phyloP scores from a whole-genome alignment of 768 basidiomycete genomes.

The Exidia glandulosa region DNA sequence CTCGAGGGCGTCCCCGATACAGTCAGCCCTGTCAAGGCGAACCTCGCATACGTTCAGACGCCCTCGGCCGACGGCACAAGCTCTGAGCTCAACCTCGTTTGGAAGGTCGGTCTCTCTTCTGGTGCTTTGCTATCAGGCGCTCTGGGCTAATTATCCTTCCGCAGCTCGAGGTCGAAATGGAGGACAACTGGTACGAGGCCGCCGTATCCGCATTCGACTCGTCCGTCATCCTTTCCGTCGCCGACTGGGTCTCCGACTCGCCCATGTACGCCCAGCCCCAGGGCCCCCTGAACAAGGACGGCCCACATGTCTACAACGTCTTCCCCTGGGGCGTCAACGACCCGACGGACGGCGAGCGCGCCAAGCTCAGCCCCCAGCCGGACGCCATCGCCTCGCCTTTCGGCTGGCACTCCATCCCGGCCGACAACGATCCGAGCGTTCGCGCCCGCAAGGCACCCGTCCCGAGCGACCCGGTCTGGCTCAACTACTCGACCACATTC shows the following conservation, averaged over 20 bases:
- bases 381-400: slow-evolving; percentile 73
- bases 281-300: slow-evolving; percentile 2
- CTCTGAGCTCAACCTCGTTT: slow-evolving; percentile 60
- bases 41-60: slow-evolving; percentile 72
- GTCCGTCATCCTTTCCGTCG: slow-evolving; percentile 74
- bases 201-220: slow-evolving; percentile 65
- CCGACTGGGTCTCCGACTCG: slow-evolving; percentile 90
- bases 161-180: slow-evolving; percentile 84
- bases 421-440: slow-evolving; percentile 48
- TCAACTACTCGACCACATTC: slow-evolving; percentile 70
- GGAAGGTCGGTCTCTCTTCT: slow-evolving; percentile 47
- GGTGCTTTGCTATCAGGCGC: neutral
- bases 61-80: slow-evolving; percentile 45
- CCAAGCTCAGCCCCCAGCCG: slow-evolving; percentile 49
- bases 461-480: slow-evolving; percentile 13
- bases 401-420: slow-evolving; percentile 87
- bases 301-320: slow-evolving; percentile 46
- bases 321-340: slow-evolving; percentile 82
- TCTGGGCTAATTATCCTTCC: neutral
- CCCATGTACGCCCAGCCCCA: slow-evolving; percentile 23
- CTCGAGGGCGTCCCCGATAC: slow-evolving; percentile 63
- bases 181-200: slow-evolving; percentile 94
- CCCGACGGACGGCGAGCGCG: slow-evolving; percentile 57
- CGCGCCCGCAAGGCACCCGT: slow-evolving; percentile 15
- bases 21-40: slow-evolving; percentile 70